phyloP scores from a whole-genome alignment of 805 yeast species.

The Saturnispora zaruensis region DNA sequence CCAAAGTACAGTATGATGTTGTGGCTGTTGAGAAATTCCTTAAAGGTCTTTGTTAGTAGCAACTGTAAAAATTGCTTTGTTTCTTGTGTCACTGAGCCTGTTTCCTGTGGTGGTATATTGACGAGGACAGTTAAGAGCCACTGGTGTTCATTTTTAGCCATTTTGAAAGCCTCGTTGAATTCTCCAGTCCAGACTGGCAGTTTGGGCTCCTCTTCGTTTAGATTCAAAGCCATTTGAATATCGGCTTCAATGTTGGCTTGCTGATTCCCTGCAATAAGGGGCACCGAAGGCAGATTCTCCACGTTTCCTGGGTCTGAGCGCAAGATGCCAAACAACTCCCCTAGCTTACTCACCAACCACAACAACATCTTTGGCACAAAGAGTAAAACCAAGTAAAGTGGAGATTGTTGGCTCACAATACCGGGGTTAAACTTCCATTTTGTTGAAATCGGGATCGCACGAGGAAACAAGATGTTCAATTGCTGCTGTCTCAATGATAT shows the following conservation, averaged over 20 bases:
- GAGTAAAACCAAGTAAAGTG: constrained; percentile 44
- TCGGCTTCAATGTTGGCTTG: constrained; percentile 14
- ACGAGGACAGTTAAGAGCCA: constrained; percentile 49
- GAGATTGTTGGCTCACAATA: constrained; percentile 8
- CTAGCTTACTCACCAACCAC: constrained; percentile 30
- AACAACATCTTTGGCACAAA: constrained; percentile 44
- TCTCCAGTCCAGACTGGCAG: constrained; percentile 26
- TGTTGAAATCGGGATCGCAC: constrained; percentile 29
- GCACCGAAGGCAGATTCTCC: constrained; percentile 23
- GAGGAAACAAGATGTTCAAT: constrained; percentile 27
- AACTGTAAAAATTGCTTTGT: constrained; percentile 31
- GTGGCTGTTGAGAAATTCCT: constrained; percentile 31
- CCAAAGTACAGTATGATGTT: constrained; percentile 57
- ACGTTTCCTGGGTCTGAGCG: constrained; percentile 23
- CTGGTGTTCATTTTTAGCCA: constrained; percentile 34
- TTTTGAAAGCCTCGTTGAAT: constrained; percentile 36
- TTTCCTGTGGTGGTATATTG: constrained; percentile 35
- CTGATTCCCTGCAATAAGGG: constrained; percentile 15
- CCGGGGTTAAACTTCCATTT: constrained; percentile 32
- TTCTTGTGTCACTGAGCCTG: constrained; percentile 20
- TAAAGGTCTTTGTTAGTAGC: constrained; percentile 26
- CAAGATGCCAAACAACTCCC: constrained; percentile 31
- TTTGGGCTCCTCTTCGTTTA: constrained; percentile 16
- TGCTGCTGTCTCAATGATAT: constrained; percentile 14
- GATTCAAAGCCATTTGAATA: constrained; percentile 18